Evolutionary conservation across 2,329 filamentous ascomycete genomes (phyloP).

Genomic region (Talaromyces sp.): DNA sequence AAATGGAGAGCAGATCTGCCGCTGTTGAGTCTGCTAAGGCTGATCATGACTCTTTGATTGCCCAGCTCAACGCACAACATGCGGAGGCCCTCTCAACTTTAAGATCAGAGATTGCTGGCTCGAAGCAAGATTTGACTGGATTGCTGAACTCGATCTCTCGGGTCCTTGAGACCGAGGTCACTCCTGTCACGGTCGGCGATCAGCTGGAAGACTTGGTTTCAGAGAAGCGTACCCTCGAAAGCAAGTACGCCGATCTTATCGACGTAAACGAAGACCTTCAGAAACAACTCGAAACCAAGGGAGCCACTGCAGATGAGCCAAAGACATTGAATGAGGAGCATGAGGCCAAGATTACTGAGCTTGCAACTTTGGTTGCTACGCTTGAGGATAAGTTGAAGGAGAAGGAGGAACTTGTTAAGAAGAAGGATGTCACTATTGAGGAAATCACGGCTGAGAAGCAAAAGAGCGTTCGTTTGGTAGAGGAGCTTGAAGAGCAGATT

Average conservation of each 20-base stretch:
- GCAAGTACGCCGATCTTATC: slow-evolving; percentile 42
- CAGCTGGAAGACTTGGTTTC: slow-evolving; percentile 56
- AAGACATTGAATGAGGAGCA: slow-evolving; percentile 44
- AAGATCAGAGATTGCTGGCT: slow-evolving; percentile 61
- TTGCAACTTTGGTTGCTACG: slow-evolving; percentile 48
- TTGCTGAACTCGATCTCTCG: slow-evolving; percentile 58
- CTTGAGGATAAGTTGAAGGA: slow-evolving; percentile 45
- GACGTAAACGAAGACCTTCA: slow-evolving; percentile 38
- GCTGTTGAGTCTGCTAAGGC: slow-evolving; percentile 24
- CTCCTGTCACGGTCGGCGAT: slow-evolving; percentile 56
- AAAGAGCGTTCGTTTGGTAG: slow-evolving; percentile 86
- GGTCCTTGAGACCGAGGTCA: slow-evolving; percentile 48
- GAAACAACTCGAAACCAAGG: slow-evolving; percentile 35
- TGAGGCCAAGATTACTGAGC: slow-evolving; percentile 55
- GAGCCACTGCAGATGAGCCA: slow-evolving; percentile 35
- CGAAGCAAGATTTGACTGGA: slow-evolving; percentile 63
- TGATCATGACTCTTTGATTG: slow-evolving; percentile 34
- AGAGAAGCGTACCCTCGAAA: slow-evolving; percentile 42
- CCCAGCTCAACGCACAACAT: slow-evolving; percentile 57
- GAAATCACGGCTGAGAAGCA: slow-evolving; percentile 65
- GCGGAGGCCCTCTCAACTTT: slow-evolving; percentile 57
- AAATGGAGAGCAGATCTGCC: slow-evolving; percentile 24
- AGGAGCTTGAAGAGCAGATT: slow-evolving; percentile 95
- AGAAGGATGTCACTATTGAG: slow-evolving; percentile 46
- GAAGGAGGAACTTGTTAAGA: slow-evolving; percentile 44